Conservation (phyloP, 1,284 basidiomycete species). For the Papiliotrema terrestris region DNA sequence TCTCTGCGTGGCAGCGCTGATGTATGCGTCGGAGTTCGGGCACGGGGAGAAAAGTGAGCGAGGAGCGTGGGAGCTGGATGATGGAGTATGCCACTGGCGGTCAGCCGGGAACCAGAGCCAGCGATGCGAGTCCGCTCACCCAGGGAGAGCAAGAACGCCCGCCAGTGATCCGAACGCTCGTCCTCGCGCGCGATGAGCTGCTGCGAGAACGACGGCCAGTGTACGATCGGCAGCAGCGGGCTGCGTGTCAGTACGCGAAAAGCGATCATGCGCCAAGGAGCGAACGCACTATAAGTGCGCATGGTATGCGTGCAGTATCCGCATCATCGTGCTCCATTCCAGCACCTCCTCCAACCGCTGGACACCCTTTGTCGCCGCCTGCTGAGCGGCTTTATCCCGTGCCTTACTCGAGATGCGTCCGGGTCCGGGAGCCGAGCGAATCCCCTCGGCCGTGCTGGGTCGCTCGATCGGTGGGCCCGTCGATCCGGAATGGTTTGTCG, state of each 20-base stretch:
- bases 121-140: constrained; percentile 7
- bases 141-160: constrained; percentile 24
- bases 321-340: constrained; percentile 20
- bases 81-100: constrained; percentile 27
- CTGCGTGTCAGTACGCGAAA: constrained; percentile 6
- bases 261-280: too few relatives aligned
- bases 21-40: constrained; percentile 21
- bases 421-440: neutral
- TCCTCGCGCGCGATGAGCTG: constrained; percentile 27
- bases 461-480: neutral
- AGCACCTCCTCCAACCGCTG: constrained; percentile 20
- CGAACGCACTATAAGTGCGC: constrained; percentile 27
- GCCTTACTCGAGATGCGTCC: neutral
- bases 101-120: neutral
- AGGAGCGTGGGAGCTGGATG: constrained; percentile 27
- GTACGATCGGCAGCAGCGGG: constrained; percentile 29
- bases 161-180: constrained; percentile 16
- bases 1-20: constrained; percentile 20
- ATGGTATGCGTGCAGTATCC: constrained; percentile 26
- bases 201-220: constrained; percentile 34
- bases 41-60: constrained; percentile 17
- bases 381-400: too few relatives aligned
- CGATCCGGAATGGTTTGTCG: neutral
- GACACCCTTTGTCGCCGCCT: neutral
- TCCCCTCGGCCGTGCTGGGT: neutral